Conservation (phyloP, 352 stramenopile genomes). For the Phytopythium litorale region DNA sequence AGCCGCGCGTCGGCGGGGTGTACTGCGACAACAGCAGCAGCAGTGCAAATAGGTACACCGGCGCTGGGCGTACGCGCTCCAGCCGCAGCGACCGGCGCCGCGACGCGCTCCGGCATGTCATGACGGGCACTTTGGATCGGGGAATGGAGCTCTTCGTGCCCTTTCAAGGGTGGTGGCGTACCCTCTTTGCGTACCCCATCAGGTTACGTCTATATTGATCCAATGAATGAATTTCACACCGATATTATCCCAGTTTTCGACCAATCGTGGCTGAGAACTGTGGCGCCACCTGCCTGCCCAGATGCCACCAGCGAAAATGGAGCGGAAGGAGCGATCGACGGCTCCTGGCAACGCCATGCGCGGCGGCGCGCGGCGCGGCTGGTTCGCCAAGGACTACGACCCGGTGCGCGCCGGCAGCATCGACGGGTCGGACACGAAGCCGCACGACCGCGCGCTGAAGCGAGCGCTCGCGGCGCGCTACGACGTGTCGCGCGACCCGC, state of each 20-base stretch:
- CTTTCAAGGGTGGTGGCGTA: not conserved
- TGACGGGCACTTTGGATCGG: not conserved
- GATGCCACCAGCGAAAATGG: not conserved
- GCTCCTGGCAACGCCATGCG: not conserved
- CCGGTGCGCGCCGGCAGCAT: constrained; percentile 66
- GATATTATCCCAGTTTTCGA: too few relatives aligned
- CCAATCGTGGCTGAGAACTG: too few relatives aligned
- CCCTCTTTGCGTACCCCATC: not conserved
- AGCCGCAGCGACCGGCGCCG: not conserved
- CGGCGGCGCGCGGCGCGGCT: constrained; percentile 16
- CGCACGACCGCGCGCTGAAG: constrained; percentile 64
- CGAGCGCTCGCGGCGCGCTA: constrained; percentile 46
- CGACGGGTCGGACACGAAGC: constrained; percentile 51
- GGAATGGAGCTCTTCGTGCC: not conserved
- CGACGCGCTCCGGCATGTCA: not conserved
- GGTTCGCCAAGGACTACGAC: constrained; percentile 71
- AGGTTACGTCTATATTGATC: constrained; percentile 7
- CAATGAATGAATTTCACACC: constrained; percentile 5
- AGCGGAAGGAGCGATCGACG: not conserved
- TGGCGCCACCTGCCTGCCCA: too few relatives aligned
- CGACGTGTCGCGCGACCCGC: constrained; percentile 46
- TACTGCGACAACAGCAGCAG: not conserved
- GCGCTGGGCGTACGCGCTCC: constrained; percentile 2
- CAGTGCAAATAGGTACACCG: not conserved
- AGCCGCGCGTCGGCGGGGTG: constrained; percentile 9